Evolutionary conservation across 768 basidiomycete species (phyloP).

Genomic region (Rubroboletus satanas): DNA sequence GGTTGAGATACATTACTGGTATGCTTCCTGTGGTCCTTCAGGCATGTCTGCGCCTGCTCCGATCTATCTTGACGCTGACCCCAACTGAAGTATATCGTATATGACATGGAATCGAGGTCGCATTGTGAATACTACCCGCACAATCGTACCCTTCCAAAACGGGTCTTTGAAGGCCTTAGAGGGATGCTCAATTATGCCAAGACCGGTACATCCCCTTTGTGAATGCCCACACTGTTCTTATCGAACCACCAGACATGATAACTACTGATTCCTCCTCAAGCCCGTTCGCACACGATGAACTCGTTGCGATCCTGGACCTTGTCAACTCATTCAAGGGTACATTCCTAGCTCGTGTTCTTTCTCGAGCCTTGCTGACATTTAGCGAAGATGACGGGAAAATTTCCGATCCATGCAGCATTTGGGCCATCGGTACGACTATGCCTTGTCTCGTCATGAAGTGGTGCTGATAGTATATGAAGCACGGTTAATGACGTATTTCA

Average conservation of each 20-base stretch:
- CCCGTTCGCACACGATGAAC: constrained; percentile 15
- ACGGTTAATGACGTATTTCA: constrained; percentile 9
- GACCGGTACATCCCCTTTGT: constrained; percentile 1
- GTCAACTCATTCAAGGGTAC: constrained; percentile 13
- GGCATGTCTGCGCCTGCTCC: neutral
- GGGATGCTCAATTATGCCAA: constrained; percentile 16
- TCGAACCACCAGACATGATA: constrained; percentile 5
- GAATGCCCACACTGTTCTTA: neutral
- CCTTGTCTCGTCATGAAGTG: neutral
- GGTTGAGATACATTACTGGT: constrained; percentile 14
- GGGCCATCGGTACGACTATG: constrained; percentile 11
- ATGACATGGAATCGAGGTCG: constrained; percentile 10
- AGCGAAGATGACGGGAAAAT: neutral
- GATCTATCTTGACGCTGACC: neutral
- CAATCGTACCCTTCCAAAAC: neutral
- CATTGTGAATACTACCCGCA: constrained; percentile 19
- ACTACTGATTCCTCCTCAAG: constrained; percentile 17
- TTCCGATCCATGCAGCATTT: constrained; percentile 3
- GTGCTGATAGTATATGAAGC: constrained; percentile 4
- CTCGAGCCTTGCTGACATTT: neutral
- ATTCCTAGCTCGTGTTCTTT: neutral
- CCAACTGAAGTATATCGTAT: neutral
- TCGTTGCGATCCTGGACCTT: constrained; percentile 11
- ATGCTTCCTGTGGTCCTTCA: neutral
- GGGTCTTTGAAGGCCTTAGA: constrained; percentile 7